A percentile compares a stretch with the other conserved stretches of the same genome.
phyloP scores from a whole-genome alignment of 2,329 filamentous ascomycete species.

The Fusarium incarnatum region DNA sequence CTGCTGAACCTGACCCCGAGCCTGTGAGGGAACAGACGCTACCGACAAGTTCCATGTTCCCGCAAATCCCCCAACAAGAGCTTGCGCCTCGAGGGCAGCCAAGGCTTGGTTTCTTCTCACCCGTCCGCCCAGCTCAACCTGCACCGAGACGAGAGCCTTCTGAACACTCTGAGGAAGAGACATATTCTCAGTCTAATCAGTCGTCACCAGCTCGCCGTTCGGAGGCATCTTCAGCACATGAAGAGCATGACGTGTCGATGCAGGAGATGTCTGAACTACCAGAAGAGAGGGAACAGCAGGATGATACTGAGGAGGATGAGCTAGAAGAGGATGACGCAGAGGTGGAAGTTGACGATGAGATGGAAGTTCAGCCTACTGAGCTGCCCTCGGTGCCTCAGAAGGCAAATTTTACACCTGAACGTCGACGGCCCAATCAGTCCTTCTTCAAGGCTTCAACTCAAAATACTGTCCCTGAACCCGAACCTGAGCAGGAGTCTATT shows the following conservation, averaged over 20 bases:
- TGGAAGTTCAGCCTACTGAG: slow-evolving; percentile 14
- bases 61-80: slow-evolving; percentile 49
- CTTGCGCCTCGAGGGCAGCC: slow-evolving; percentile 50
- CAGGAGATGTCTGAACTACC: slow-evolving; percentile 13
- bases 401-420: slow-evolving; percentile 61
- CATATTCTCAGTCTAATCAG: slow-evolving; percentile 49
- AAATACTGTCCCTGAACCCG: neutral
- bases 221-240: slow-evolving; percentile 4
- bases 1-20: slow-evolving; percentile 37
- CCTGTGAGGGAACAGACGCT: slow-evolving; percentile 38
- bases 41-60: slow-evolving; percentile 57
- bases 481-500: slow-evolving; percentile 34
- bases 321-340: slow-evolving; percentile 29
- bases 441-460: slow-evolving; percentile 55
- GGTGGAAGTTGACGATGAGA: slow-evolving; percentile 48
- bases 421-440: slow-evolving; percentile 50
- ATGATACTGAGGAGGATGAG: slow-evolving; percentile 42
- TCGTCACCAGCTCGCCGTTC: slow-evolving; percentile 50
- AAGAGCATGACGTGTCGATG: slow-evolving; percentile 8
- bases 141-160: slow-evolving; percentile 6
- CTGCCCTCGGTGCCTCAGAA: slow-evolving; percentile 59
- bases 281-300: neutral
- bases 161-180: slow-evolving; percentile 45
- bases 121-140: slow-evolving; percentile 39
- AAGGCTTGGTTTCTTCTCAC: slow-evolving; percentile 53